Evolutionary conservation across 2,329 filamentous ascomycete species (phyloP).

Genomic region (Xylariaceae sp.): DNA sequence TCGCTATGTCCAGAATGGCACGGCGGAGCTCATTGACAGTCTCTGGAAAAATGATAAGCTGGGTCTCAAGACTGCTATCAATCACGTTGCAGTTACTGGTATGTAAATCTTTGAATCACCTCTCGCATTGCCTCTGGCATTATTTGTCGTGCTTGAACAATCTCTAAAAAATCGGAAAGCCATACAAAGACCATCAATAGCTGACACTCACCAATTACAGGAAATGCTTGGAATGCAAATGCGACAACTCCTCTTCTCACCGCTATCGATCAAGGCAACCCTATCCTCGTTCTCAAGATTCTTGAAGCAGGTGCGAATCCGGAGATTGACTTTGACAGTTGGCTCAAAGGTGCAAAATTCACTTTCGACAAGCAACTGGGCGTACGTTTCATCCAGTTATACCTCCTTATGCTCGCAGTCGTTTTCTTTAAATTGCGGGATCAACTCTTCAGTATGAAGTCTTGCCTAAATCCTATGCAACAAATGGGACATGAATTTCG

Average conservation of each 20-base stretch:
- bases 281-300: slow-evolving; percentile 53
- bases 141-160: too few species aligned
- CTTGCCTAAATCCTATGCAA: not conserved
- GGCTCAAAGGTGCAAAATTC: slow-evolving; percentile 54
- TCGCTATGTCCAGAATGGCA: slow-evolving; percentile 50
- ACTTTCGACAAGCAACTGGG: slow-evolving; percentile 35
- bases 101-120: too few species aligned
- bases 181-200: too few species aligned
- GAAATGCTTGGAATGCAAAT: slow-evolving; percentile 28
- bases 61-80: slow-evolving; percentile 60
- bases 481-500: not conserved
- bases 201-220: too few species aligned
- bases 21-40: slow-evolving; percentile 44
- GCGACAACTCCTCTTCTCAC: slow-evolving; percentile 51
- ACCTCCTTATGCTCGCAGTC: not conserved
- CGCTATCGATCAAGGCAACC: slow-evolving; percentile 53
- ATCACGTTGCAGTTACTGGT: slow-evolving; percentile 53
- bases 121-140: too few species aligned
- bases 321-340: slow-evolving; percentile 59
- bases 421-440: not conserved
- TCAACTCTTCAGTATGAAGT: not conserved
- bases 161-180: too few species aligned
- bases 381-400: slow-evolving; percentile 16
- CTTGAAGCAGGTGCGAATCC: slow-evolving; percentile 60
- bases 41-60: slow-evolving; percentile 55